phyloP scores from a whole-genome alignment of 306 rosid species.

The Pyrus betulifolia region DNA sequence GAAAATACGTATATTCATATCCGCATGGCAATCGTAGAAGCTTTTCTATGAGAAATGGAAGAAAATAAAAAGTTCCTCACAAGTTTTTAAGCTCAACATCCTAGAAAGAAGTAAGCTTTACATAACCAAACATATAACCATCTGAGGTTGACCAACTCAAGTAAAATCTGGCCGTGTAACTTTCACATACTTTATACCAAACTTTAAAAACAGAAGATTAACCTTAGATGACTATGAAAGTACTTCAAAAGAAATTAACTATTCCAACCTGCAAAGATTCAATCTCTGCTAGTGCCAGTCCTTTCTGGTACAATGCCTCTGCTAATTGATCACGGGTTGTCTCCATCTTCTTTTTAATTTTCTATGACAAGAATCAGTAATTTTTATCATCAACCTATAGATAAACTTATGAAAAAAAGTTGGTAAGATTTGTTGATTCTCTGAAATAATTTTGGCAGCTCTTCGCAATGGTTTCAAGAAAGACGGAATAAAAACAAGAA shows the following conservation, averaged over 20 bases:
- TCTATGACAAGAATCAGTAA: conserved; percentile 22
- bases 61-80: not conserved
- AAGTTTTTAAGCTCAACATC: not conserved
- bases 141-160: not conserved
- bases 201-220: not conserved
- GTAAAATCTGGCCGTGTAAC: not conserved
- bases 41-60: not conserved
- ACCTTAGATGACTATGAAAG: not conserved
- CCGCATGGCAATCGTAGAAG: not conserved
- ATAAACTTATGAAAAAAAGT: not conserved
- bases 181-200: conserved; percentile 7
- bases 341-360: conserved; percentile 80
- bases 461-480: not conserved
- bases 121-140: not conserved
- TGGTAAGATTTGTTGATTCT: not conserved
- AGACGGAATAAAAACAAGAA: not conserved
- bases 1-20: not conserved
- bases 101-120: not conserved
- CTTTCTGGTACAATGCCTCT: conserved; percentile 86
- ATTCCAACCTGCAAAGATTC: conserved; percentile 64
- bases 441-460: not conserved
- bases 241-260: conserved; percentile 8
- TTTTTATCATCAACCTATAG: not conserved
- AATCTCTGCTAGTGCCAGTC: conserved; percentile 68
- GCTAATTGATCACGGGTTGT: conserved; percentile 73